Conservation (phyloP, 257 asterid genomes). For the Solanum sejunctum region DNA sequence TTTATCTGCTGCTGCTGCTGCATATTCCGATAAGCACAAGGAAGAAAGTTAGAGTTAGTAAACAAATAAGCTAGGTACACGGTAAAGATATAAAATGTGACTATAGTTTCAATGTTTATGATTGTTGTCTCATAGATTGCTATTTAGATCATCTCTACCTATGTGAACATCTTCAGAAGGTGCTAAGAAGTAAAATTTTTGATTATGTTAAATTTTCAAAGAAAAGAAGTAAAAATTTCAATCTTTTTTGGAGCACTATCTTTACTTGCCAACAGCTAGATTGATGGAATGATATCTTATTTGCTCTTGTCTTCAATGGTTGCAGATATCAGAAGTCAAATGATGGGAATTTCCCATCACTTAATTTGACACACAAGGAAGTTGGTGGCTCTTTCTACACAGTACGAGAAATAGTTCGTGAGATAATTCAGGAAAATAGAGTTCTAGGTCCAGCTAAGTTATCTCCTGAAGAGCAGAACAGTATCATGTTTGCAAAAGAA, state of each 20-base stretch:
- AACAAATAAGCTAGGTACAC: background rate
- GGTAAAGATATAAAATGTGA: background rate
- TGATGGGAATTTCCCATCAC: constrained; percentile 64
- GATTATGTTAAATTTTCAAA: background rate
- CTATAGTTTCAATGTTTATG: background rate
- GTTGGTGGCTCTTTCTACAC: constrained; percentile 94
- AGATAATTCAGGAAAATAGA: constrained; percentile 82
- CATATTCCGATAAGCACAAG: background rate
- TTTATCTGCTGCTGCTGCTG: background rate
- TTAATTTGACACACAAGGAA: constrained; percentile 84
- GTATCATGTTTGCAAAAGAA: constrained; percentile 31
- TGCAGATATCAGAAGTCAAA: constrained; percentile 65
- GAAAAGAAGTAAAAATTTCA: background rate
- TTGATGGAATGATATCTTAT: background rate
- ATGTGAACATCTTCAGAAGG: background rate
- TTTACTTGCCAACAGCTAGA: background rate
- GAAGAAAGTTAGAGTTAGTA: background rate
- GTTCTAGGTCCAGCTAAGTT: constrained; percentile 70
- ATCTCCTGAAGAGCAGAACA: constrained; percentile 24
- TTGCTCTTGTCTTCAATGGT: background rate
- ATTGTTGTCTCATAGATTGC: background rate
- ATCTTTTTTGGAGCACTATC: background rate
- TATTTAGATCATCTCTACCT: background rate
- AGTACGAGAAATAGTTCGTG: constrained; percentile 79
- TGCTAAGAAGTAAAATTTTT: background rate